Percentiles rank a stretch among this genome's conserved stretches.
These are phyloP conservation scores for Mangifera indica DNA, from an alignment of 345 rosid species.

Conservation along the genomic window DNA sequence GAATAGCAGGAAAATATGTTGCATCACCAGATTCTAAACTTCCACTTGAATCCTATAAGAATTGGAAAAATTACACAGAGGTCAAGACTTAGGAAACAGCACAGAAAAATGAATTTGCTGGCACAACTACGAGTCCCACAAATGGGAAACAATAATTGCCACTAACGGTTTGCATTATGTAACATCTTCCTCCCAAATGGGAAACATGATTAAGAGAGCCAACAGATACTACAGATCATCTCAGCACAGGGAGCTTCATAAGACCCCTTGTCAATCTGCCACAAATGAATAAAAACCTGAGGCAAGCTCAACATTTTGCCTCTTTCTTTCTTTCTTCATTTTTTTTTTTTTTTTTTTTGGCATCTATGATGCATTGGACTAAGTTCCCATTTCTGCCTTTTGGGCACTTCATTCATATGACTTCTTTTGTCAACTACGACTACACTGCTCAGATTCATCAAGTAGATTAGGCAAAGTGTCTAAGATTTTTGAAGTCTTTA, in stretches of 20 bases:
- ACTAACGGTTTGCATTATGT: background rate
- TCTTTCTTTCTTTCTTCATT: no score
- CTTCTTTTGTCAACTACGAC: background rate
- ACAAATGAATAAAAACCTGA: background rate
- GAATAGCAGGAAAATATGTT: conserved; percentile 80
- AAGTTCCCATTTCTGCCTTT: background rate
- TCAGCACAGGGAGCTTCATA: background rate
- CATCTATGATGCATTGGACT: background rate
- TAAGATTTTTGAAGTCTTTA: background rate
- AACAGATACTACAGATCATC: background rate
- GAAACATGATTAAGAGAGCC: background rate
- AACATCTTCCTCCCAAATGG: background rate
- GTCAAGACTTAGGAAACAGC: conserved; percentile 2
- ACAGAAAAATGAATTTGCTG: background rate
- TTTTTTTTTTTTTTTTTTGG: no score
- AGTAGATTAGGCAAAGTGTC: background rate
- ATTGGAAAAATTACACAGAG: conserved; percentile 13
- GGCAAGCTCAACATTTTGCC: background rate
- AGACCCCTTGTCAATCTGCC: background rate
- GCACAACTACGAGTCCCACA: background rate
- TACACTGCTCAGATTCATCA: background rate
- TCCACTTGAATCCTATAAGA: conserved; percentile 61
- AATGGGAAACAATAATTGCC: no score
- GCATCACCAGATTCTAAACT: conserved; percentile 76
- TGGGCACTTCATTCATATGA: background rate